These are phyloP conservation scores for Diaporthe velutina DNA, from an alignment of 2,329 filamentous ascomycete genomes.

Conservation along the genomic window DNA sequence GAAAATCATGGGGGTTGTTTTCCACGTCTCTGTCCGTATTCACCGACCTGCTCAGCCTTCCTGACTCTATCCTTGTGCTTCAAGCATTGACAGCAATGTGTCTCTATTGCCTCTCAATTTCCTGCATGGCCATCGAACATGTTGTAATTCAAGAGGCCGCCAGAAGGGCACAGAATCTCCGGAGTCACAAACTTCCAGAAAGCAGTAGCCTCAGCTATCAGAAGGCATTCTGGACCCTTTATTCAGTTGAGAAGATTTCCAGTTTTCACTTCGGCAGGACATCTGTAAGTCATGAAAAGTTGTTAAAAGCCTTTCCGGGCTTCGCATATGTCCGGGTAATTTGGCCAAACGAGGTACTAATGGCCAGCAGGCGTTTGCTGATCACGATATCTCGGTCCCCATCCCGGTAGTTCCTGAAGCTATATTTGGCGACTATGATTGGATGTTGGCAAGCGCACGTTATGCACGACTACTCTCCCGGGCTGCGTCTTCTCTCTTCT, in stretches of 20 bases:
- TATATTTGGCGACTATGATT: slow-evolving; percentile 44
- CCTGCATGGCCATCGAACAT: slow-evolving; percentile 49
- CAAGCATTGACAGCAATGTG: slow-evolving; percentile 50
- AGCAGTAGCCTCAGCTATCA: slow-evolving; percentile 42
- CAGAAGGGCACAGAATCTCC: slow-evolving; percentile 48
- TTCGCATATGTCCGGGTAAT: neutral
- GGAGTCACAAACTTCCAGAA: slow-evolving; percentile 41
- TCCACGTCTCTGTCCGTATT: slow-evolving; percentile 52
- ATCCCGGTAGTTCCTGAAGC: slow-evolving; percentile 45
- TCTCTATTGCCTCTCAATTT: slow-evolving; percentile 46
- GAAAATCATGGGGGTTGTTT: slow-evolving; percentile 55
- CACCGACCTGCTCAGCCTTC: slow-evolving; percentile 49
- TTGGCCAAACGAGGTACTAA: neutral
- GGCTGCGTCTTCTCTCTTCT: slow-evolving; percentile 47
- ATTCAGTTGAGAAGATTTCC: slow-evolving; percentile 46
- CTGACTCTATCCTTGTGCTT: slow-evolving; percentile 48
- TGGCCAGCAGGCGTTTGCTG: slow-evolving; percentile 45
- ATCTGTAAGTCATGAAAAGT: slow-evolving; percentile 43
- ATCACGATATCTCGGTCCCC: slow-evolving; percentile 49
- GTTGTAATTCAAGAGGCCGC: slow-evolving; percentile 48
- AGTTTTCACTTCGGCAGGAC: slow-evolving; percentile 49
- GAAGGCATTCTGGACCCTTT: slow-evolving; percentile 47
- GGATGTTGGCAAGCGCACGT: slow-evolving; percentile 45
- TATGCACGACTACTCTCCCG: slow-evolving; percentile 47
- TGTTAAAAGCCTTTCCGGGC: neutral